phyloP scores from a whole-genome alignment of 805 yeast genomes.

The Kazachstania psychrophila region DNA sequence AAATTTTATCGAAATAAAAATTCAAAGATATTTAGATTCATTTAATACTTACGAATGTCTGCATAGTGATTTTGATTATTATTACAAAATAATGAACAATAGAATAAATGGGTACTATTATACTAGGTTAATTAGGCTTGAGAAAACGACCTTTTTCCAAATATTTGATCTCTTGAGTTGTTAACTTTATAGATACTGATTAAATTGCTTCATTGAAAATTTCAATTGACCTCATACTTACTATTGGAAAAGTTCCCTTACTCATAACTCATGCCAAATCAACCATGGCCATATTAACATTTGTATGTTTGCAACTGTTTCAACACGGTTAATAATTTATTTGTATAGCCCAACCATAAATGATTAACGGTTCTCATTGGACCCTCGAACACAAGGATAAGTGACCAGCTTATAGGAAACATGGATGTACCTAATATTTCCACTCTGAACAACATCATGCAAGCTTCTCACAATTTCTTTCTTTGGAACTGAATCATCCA shows the following conservation, averaged over 20 bases:
- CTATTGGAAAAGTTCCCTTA: constrained; percentile 46
- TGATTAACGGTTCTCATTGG: constrained; percentile 46
- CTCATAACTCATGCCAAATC: constrained; percentile 44
- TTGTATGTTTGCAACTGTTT: constrained; percentile 40
- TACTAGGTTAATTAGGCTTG: too few species aligned
- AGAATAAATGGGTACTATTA: too few species aligned
- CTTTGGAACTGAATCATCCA: constrained; percentile 36
- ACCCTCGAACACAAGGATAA: too few species aligned
- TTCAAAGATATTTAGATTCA: too few species aligned
- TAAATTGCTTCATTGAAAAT: constrained; percentile 43
- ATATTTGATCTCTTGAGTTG: constrained; percentile 11
- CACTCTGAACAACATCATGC: constrained; percentile 34
- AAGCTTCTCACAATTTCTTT: constrained; percentile 48
- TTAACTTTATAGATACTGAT: constrained; percentile 34
- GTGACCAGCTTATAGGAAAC: constrained; percentile 44
- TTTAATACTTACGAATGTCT: too few species aligned
- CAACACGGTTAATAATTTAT: constrained; percentile 42
- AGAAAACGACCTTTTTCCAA: too few species aligned
- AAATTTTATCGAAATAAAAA: too few species aligned
- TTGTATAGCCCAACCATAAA: constrained; percentile 37
- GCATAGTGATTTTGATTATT: too few species aligned
- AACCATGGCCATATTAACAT: constrained; percentile 46
- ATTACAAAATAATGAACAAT: too few species aligned
- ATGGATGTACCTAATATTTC: constrained; percentile 29
- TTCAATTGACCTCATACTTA: constrained; percentile 41